These are phyloP conservation scores for Pisolithus orientalis DNA, from an alignment of 768 basidiomycete genomes.

Conservation along the genomic window DNA sequence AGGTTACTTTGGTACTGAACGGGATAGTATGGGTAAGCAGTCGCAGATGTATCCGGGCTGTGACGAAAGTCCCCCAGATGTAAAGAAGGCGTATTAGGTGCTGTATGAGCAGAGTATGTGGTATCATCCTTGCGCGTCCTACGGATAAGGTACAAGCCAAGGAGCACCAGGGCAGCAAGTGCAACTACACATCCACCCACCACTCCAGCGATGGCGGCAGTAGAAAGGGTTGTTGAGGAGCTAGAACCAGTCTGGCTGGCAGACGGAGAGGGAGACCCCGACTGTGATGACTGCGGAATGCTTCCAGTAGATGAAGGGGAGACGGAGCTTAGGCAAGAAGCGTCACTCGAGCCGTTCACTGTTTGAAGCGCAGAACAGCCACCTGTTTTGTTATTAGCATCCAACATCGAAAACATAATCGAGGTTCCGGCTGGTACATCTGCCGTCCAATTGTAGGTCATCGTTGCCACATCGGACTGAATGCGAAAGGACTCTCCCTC, in stretches of 20 bases:
- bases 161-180: conserved; percentile 44
- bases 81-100: conserved; percentile 18
- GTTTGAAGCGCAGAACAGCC: conserved; percentile 49
- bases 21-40: too few species aligned
- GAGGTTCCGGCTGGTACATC: conserved; percentile 27
- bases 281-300: too few species aligned
- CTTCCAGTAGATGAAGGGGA: too few species aligned
- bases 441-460: conserved; percentile 46
- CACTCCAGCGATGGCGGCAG: conserved; percentile 41
- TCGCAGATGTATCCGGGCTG: too few species aligned
- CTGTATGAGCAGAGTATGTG: conserved; percentile 23
- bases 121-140: not conserved
- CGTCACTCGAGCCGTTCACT: conserved; percentile 35
- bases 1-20: too few species aligned
- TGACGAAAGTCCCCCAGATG: conserved; percentile 33
- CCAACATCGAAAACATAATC: conserved; percentile 14
- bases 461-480: conserved; percentile 29
- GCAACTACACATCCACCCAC: conserved; percentile 50
- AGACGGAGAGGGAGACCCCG: conserved; percentile 9
- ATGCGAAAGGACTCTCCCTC: conserved; percentile 49
- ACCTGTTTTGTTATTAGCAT: conserved; percentile 44
- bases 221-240: conserved; percentile 27
- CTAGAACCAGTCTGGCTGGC: conserved; percentile 7
- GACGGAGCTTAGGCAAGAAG: too few species aligned
- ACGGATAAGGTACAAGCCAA: conserved; percentile 46